Percentiles rank a stretch among this genome's conserved stretches.
These are phyloP conservation scores for Aspergillus clavatus DNA, from an alignment of 2,329 filamentous ascomycete species.

Conservation along the genomic window DNA sequence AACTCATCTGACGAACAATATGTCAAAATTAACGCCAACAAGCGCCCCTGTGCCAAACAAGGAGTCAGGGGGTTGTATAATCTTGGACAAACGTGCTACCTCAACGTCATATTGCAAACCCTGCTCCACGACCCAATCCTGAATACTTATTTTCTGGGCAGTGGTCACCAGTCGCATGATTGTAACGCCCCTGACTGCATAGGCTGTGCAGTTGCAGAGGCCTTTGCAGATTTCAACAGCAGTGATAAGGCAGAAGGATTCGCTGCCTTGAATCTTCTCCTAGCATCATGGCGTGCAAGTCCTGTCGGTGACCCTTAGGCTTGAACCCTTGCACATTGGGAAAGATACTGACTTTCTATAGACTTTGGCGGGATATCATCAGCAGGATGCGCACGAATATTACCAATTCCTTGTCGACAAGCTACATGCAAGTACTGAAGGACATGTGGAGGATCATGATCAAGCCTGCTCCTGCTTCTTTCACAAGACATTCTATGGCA, in stretches of 20 bases:
- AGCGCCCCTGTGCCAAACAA: slow-evolving; percentile 76
- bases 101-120: slow-evolving; percentile 91
- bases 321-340: neutral
- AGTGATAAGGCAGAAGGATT: slow-evolving; percentile 72
- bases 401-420: slow-evolving; percentile 94
- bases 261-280: slow-evolving; percentile 81
- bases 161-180: slow-evolving; percentile 75
- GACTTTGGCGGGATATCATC: slow-evolving; percentile 80
- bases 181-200: slow-evolving; percentile 59
- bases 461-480: slow-evolving; percentile 77
- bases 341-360: slow-evolving; percentile 27
- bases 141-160: slow-evolving; percentile 84
- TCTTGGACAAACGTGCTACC: slow-evolving; percentile 97
- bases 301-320: slow-evolving; percentile 48
- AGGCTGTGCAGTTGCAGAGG: slow-evolving; percentile 57
- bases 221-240: slow-evolving; percentile 61
- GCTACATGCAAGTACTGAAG: slow-evolving; percentile 72
- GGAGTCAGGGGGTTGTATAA: slow-evolving; percentile 93
- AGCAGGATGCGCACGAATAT: slow-evolving; percentile 96
- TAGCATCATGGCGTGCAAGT: slow-evolving; percentile 84
- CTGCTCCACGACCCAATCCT: slow-evolving; percentile 91
- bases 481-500: slow-evolving; percentile 90
- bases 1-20: slow-evolving; percentile 65
- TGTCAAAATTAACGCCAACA: slow-evolving; percentile 71
- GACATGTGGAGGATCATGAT: slow-evolving; percentile 56